These are phyloP conservation scores for Suillus alpinus DNA, from an alignment of 768 basidiomycete genomes.

Conservation along the genomic window DNA sequence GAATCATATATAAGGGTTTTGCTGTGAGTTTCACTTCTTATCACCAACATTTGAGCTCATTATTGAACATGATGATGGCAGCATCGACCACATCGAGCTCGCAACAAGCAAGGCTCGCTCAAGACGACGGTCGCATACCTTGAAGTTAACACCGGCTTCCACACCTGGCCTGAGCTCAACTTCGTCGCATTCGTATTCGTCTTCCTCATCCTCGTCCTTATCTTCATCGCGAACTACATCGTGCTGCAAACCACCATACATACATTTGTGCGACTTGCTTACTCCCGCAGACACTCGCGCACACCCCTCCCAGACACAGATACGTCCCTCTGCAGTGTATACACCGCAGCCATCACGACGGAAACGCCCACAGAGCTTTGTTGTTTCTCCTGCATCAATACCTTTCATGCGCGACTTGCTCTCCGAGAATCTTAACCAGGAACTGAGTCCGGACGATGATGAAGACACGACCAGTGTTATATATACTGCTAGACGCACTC, in stretches of 20 bases:
- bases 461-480: conserved; percentile 11
- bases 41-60: background rate
- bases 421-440: background rate
- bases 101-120: conserved; percentile 4
- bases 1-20: background rate
- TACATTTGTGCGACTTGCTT: conserved; percentile 5
- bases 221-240: background rate
- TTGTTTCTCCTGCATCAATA: background rate
- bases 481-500: conserved; percentile 21
- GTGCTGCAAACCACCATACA: conserved; percentile 1
- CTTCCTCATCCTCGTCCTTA: background rate
- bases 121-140: conserved; percentile 5
- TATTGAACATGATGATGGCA: background rate
- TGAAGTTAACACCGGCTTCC: conserved; percentile 5
- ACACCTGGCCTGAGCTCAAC: background rate
- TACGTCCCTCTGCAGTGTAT: background rate
- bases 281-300: conserved; percentile 3
- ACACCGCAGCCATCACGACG: background rate
- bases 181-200: background rate
- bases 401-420: conserved; percentile 5
- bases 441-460: background rate
- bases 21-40: conserved; percentile 2
- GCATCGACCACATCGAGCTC: background rate
- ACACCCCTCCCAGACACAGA: background rate
- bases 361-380: background rate